Percentiles rank a stretch among this genome's conserved stretches.
phyloP scores from a whole-genome alignment of 306 rosid genomes.

The Ochetophila trinervis region DNA sequence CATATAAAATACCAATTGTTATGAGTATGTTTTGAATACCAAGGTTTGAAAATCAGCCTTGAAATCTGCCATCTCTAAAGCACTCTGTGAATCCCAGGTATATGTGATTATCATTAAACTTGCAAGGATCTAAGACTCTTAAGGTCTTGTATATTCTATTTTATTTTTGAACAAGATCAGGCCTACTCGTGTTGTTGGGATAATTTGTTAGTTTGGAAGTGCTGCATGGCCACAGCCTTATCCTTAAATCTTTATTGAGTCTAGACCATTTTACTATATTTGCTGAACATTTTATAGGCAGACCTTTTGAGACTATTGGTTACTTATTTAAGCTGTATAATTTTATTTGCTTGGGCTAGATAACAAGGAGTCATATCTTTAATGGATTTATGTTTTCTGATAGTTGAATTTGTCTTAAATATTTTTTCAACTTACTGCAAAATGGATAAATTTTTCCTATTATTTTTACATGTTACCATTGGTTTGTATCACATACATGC shows the following conservation, averaged over 20 bases:
- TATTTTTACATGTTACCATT: neutral
- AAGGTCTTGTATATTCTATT: no score
- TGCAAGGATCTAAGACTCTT: neutral
- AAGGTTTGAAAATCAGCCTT: neutral
- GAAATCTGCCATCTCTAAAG: constrained; percentile 4
- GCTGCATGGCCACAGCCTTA: no score
- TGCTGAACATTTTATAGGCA: neutral
- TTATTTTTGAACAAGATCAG: no score
- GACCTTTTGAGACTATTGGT: neutral
- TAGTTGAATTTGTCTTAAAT: neutral
- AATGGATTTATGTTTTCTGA: neutral
- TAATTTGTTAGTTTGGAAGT: no score
- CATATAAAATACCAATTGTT: neutral
- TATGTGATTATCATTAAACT: neutral
- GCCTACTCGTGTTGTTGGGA: neutral
- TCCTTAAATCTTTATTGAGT: neutral
- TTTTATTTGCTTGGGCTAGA: neutral
- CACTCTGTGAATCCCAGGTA: neutral
- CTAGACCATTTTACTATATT: neutral
- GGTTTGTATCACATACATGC: neutral
- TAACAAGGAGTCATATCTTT: neutral
- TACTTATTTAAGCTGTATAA: neutral
- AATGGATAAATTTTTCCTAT: neutral
- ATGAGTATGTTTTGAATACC: neutral
- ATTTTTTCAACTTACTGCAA: neutral